These are phyloP conservation scores for Umbellularia californica DNA, from an alignment of 164 flowering plant genomes.

Conservation along the genomic window DNA sequence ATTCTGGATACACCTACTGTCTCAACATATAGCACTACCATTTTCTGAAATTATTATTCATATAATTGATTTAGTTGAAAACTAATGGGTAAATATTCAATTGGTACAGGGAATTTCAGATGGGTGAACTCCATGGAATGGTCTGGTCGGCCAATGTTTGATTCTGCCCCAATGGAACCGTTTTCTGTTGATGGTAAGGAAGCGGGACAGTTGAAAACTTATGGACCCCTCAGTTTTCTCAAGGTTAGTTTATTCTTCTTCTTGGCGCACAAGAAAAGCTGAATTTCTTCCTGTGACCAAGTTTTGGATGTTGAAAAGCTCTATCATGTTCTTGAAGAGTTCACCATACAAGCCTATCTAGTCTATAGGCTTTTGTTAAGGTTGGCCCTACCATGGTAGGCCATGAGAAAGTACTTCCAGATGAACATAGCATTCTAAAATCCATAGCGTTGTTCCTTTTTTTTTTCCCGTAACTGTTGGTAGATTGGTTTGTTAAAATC, in stretches of 20 bases:
- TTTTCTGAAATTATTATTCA: neutral
- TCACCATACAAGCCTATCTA: neutral
- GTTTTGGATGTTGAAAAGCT: neutral
- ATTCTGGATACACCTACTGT: too few relatives aligned
- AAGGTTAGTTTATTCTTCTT: conserved; percentile 8
- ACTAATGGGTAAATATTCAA: neutral
- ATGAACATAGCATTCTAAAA: neutral
- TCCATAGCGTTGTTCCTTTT: too few relatives aligned
- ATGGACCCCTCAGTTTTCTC: conserved; percentile 15
- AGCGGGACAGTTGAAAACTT: conserved; percentile 14
- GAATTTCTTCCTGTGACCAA: too few relatives aligned
- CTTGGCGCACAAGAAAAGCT: neutral
- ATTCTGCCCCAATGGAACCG: conserved; percentile 10
- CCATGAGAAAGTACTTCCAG: neutral
- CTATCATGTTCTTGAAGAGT: neutral
- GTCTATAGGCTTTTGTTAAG: neutral
- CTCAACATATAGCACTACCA: neutral
- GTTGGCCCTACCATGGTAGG: neutral
- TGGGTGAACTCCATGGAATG: conserved; percentile 21
- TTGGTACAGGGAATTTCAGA: conserved; percentile 9
- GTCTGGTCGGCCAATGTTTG: conserved; percentile 18
- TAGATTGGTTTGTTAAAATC: too few relatives aligned
- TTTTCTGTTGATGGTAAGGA: conserved; percentile 11
- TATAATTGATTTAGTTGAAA: neutral
- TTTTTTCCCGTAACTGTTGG: neutral